These are phyloP conservation scores for Colletotrichum eremochloae DNA, from an alignment of 2,329 filamentous ascomycete species.

Conservation along the genomic window DNA sequence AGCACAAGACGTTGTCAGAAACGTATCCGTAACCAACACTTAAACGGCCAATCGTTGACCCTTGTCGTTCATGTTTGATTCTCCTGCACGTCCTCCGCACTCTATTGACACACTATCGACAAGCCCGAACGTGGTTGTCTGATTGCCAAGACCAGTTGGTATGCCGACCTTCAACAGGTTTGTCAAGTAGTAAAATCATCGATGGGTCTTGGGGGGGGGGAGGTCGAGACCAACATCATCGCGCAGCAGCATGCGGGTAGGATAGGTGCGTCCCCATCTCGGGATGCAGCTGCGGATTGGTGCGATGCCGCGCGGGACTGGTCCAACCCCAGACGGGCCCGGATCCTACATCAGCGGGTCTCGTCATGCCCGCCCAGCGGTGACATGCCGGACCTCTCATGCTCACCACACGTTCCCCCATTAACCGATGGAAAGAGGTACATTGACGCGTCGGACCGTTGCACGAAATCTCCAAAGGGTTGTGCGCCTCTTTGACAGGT, in stretches of 20 bases:
- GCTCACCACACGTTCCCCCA: not conserved
- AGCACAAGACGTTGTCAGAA: not conserved
- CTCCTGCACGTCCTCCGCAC: not conserved
- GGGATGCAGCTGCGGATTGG: constrained; percentile 26
- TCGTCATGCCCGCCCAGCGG: constrained; percentile 2
- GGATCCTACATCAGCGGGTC: not conserved
- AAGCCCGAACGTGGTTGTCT: not conserved
- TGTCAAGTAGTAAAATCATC: not conserved
- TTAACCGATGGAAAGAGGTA: constrained; percentile 6
- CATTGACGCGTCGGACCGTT: constrained; percentile 5
- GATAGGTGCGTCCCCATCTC: constrained; percentile 27
- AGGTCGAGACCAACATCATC: constrained; percentile 10
- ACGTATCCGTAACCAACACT: not conserved
- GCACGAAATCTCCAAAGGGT: constrained; percentile 2
- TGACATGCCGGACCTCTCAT: constrained; percentile 32
- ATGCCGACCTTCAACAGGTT: not conserved
- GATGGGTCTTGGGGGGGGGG: not conserved
- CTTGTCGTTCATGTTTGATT: not conserved
- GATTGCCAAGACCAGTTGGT: not conserved
- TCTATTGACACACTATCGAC: not conserved
- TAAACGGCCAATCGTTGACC: not conserved
- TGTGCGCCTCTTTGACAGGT: constrained; percentile 19
- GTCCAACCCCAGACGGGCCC: constrained; percentile 24
- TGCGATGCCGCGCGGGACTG: constrained; percentile 17
- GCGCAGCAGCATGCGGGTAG: constrained; percentile 19